phyloP scores from a whole-genome alignment of 2,329 filamentous ascomycete species.

The Lachnum nothofagi region DNA sequence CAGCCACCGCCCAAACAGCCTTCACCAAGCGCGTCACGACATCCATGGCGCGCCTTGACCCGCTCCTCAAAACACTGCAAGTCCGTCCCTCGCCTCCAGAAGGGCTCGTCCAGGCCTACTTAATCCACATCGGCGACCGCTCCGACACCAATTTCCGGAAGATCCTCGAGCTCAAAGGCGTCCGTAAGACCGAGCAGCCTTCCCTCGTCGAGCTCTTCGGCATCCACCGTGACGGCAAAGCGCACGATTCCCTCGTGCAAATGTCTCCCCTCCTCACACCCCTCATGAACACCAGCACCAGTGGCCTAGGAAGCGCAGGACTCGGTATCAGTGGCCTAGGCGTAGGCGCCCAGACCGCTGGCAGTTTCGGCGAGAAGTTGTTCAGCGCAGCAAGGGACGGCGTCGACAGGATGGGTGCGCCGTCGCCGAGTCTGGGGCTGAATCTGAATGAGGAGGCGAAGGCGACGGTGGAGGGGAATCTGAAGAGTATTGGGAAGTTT shows the following conservation, averaged over 20 bases:
- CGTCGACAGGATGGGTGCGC: constrained; percentile 64
- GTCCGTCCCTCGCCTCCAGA: constrained; percentile 87
- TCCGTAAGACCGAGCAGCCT: constrained; percentile 75
- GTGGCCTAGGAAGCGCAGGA: constrained; percentile 42
- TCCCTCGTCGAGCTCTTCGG: constrained; percentile 81
- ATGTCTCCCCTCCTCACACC: constrained; percentile 67
- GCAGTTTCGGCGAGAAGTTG: constrained; percentile 72
- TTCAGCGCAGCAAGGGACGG: constrained; percentile 84
- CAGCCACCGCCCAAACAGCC: constrained; percentile 39
- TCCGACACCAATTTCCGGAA: constrained; percentile 95
- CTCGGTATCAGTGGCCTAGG: constrained; percentile 40
- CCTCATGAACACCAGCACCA: constrained; percentile 47
- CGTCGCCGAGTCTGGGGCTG: no score
- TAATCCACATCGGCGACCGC: constrained; percentile 92
- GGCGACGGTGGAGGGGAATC: constrained; percentile 80
- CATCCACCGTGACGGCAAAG: constrained; percentile 70
- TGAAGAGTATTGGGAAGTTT: constrained; percentile 95
- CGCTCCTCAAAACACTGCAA: constrained; percentile 92
- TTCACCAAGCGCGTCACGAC: constrained; percentile 84
- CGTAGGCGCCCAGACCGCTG: constrained; percentile 31
- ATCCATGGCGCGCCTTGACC: constrained; percentile 81
- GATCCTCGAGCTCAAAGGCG: constrained; percentile 90
- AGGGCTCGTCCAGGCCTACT: constrained; percentile 91
- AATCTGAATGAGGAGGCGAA: constrained; percentile 47
- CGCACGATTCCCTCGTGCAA: constrained; percentile 62